A percentile compares a stretch with the other conserved stretches of the same genome.
These are phyloP conservation scores for Blastobotrys petasosporus DNA, from an alignment of 1,139 yeast genomes.

Conservation along the genomic window DNA sequence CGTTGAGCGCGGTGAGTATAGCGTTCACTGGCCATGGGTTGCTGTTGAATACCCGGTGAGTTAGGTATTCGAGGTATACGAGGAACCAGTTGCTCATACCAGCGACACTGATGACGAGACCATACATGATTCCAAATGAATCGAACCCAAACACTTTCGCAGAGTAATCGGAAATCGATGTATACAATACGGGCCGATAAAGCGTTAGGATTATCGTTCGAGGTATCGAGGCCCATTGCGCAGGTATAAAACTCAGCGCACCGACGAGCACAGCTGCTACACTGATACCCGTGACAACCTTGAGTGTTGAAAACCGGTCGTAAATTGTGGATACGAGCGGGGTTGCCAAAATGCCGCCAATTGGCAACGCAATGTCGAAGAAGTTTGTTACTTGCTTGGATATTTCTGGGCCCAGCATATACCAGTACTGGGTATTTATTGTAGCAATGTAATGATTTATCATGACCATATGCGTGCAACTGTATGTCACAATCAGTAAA, in stretches of 20 bases:
- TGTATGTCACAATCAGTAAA: slow-evolving; percentile 64
- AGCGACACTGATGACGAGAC: slow-evolving; percentile 72
- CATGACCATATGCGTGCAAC: slow-evolving; percentile 82
- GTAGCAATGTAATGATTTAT: slow-evolving; percentile 92
- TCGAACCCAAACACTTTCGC: slow-evolving; percentile 92
- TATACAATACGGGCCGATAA: slow-evolving; percentile 86
- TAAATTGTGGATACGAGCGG: slow-evolving; percentile 81
- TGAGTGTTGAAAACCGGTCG: slow-evolving; percentile 64
- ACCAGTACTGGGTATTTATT: slow-evolving; percentile 69
- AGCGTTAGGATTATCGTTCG: slow-evolving; percentile 72
- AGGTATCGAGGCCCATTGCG: slow-evolving; percentile 44
- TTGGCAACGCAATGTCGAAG: slow-evolving; percentile 78
- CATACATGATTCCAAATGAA: slow-evolving; percentile 90
- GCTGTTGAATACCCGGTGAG: slow-evolving; percentile 60
- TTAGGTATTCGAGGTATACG: slow-evolving; percentile 52
- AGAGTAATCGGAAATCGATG: slow-evolving; percentile 84
- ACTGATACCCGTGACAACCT: slow-evolving; percentile 50
- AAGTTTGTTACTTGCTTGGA: slow-evolving; percentile 59
- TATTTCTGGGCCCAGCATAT: slow-evolving; percentile 49
- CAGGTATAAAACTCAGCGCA: slow-evolving; percentile 54
- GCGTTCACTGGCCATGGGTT: slow-evolving; percentile 76
- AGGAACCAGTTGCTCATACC: slow-evolving; percentile 74
- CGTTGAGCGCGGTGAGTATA: slow-evolving; percentile 47
- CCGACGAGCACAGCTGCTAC: slow-evolving; percentile 57
- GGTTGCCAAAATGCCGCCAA: slow-evolving; percentile 79